Percentiles rank a stretch among this genome's conserved stretches.
Evolutionary conservation across 2,329 filamentous ascomycete genomes (phyloP).

Genomic region (Beauveria pseudobassiana): DNA sequence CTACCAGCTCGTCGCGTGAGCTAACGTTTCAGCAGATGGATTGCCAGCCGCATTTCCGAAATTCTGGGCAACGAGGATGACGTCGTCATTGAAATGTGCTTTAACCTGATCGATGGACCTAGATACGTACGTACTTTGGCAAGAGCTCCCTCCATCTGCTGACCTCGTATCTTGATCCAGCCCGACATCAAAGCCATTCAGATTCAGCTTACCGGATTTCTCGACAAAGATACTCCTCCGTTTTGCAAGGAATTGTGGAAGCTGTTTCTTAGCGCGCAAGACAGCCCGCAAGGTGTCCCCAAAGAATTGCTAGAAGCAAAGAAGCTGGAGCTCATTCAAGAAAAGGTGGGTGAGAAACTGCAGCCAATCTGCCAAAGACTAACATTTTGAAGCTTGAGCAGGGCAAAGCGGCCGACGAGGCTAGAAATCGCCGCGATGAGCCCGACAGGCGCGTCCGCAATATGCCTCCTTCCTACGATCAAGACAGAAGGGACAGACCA

Average conservation of each 20-base stretch:
- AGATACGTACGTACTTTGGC: constrained; percentile 56
- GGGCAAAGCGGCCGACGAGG: constrained; percentile 71
- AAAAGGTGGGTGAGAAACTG: constrained; percentile 58
- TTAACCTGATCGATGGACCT: constrained; percentile 61
- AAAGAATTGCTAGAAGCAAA: constrained; percentile 94
- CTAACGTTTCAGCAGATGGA: constrained; percentile 62
- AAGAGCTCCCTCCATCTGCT: constrained; percentile 19
- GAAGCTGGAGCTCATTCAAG: constrained; percentile 88
- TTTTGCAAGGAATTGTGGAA: constrained; percentile 97
- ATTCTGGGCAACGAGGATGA: constrained; percentile 93
- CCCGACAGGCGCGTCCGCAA: constrained; percentile 66
- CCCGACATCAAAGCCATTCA: constrained; percentile 94
- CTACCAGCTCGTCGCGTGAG: constrained; percentile 8
- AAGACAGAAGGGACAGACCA: constrained; percentile 49
- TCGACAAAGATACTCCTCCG: constrained; percentile 79
- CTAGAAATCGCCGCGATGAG: constrained; percentile 62
- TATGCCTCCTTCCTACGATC: constrained; percentile 55
- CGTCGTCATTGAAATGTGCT: constrained; percentile 82
- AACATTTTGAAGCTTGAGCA: constrained; percentile 59
- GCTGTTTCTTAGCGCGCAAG: constrained; percentile 81
- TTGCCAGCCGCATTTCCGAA: constrained; percentile 76
- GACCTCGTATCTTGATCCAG: constrained; percentile 37
- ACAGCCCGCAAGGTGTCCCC: constrained; percentile 81
- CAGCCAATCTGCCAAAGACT: neutral
- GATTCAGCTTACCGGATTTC: constrained; percentile 88